Evolutionary conservation across 2,329 filamentous ascomycete genomes (phyloP), one percentile per base, ranked within the genome.

Genomic region (Xylaria sp.): DNA sequence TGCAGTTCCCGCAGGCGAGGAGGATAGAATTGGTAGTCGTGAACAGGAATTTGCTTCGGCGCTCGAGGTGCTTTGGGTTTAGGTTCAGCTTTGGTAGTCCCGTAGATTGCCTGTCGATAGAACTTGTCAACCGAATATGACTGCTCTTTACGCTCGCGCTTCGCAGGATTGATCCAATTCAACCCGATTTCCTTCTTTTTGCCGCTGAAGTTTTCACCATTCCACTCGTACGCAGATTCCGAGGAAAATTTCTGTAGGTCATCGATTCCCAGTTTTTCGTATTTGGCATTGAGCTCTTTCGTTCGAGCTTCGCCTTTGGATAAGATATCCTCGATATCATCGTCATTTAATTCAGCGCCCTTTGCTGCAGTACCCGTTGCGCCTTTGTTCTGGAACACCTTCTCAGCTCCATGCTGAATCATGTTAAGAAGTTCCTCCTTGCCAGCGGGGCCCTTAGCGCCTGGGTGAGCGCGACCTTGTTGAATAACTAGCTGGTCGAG

Each of bases 101-200:
- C 86, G 75, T 92, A 92, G 77, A 99, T 88, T 10, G 94, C 93
- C 76, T 97, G 91, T 73, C 95, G 92, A 82, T 98, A 99, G 83
- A 99, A 99, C 80, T 97, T 97, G 80, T 99, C 97, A 84, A 99
- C 97, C 0, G 95, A 97, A 79, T 99, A 99, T 5, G 93, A 94
- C 79, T 97, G 94, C 78, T 98, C 95, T 81, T 98, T 99, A 76
- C 96, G 93, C 83, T 99, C 97, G 80, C 96, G 94, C 85, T 99
- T 99, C 17, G 95, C 90, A 2, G 96, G 97, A 76, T 99, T 97
- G 83, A 99, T 99, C 97, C 97, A 99, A 77, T 86, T 94, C 72
- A 97, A 88, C 58, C 93, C 93, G 71, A 97, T 93, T 59, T 97
- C 93, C 80, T 97, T 97, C 83, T 97, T 97, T 78, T 91, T 89